A percentile compares a stretch with the other conserved stretches of the same genome.
Conservation (phyloP, 1,139 yeast genomes). For the Candida sanyaensis region DNA sequence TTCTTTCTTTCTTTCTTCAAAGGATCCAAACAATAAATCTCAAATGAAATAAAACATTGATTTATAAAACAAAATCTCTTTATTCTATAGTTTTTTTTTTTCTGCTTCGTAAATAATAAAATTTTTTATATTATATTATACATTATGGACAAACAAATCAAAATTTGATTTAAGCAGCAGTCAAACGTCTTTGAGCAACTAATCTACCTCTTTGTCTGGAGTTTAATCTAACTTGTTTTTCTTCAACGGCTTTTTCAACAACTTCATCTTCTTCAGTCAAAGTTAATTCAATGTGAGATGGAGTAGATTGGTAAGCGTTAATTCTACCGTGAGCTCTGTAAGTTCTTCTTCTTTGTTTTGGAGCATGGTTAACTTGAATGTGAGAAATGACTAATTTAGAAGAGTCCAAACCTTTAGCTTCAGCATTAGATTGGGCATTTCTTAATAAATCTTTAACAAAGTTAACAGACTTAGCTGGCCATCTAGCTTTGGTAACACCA, state of each 20-base stretch:
- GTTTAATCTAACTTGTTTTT: slow-evolving; percentile 76
- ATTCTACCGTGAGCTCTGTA: slow-evolving; percentile 99
- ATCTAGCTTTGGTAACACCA: slow-evolving; percentile 99
- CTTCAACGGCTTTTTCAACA: slow-evolving; percentile 91
- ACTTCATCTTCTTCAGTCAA: slow-evolving; percentile 94
- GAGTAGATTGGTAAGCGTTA: slow-evolving; percentile 97
- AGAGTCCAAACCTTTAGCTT: slow-evolving; percentile 97
- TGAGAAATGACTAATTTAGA: slow-evolving; percentile 92
- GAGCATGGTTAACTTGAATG: slow-evolving; percentile 99
- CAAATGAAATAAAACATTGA: too few relatives aligned
- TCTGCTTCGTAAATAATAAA: slow-evolving; percentile 1
- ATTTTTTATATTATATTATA: slow-evolving; percentile 2
- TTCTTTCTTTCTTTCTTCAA: too few relatives aligned
- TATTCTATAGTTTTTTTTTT: neutral
- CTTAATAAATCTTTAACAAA: slow-evolving; percentile 91
- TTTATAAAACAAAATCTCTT: neutral
- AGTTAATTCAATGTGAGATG: slow-evolving; percentile 98
- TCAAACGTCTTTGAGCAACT: slow-evolving; percentile 67
- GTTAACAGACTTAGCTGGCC: slow-evolving; percentile 99
- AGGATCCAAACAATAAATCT: too few relatives aligned
- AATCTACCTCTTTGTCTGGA: slow-evolving; percentile 94
- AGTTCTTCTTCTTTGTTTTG: slow-evolving; percentile 99
- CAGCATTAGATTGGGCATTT: slow-evolving; percentile 99
- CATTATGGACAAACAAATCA: neutral
- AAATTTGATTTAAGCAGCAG: slow-evolving; percentile 17